These are phyloP conservation scores for Posidonia oceanica DNA, from an alignment of 116 monocot genomes.

Conservation along the genomic window DNA sequence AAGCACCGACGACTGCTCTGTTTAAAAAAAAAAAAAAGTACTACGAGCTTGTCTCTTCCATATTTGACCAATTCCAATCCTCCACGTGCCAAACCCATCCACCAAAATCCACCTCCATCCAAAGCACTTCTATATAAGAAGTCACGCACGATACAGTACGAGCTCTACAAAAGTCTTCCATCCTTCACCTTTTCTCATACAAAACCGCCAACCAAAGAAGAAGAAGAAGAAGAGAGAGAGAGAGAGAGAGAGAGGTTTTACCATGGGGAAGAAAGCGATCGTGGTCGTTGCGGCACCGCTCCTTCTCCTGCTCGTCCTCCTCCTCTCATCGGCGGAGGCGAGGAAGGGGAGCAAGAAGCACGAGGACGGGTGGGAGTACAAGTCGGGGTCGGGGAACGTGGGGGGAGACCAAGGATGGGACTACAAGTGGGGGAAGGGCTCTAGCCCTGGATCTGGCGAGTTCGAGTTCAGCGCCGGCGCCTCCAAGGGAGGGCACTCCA, in stretches of 20 bases:
- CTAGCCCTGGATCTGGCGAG: not conserved
- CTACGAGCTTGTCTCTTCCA: too few species aligned
- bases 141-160: too few species aligned
- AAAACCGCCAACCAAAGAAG: too few species aligned
- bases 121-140: too few species aligned
- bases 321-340: not conserved
- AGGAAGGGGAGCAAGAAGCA: not conserved
- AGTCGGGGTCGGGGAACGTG: slow-evolving; percentile 4
- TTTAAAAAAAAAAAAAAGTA: too few species aligned
- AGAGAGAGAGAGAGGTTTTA: not conserved
- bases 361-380: slow-evolving; percentile 4
- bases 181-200: too few species aligned
- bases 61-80: too few species aligned
- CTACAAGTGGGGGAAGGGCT: slow-evolving; percentile 5
- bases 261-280: not conserved
- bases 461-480: not conserved
- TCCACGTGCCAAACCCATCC: too few species aligned
- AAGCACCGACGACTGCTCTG: too few species aligned
- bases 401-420: not conserved
- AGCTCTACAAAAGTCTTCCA: too few species aligned
- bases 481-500: slow-evolving; percentile 3
- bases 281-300: not conserved
- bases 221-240: not conserved
- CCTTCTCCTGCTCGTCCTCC: not conserved
- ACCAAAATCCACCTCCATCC: too few species aligned